Conservation (phyloP, 768 basidiomycete genomes). For the Leccinum truebloodii region DNA sequence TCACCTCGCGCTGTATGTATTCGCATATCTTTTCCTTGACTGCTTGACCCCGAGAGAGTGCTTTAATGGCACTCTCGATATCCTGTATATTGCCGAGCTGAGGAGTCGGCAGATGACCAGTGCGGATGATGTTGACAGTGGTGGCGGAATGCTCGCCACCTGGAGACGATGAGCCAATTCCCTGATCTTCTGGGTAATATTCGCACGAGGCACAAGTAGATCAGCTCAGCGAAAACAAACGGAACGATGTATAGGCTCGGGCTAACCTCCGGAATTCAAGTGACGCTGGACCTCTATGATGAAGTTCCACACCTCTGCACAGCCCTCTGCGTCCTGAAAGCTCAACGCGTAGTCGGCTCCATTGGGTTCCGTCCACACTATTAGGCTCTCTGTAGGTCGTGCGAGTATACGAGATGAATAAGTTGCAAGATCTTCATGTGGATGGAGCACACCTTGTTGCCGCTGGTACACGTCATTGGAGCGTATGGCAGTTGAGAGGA, state of each 20-base stretch:
- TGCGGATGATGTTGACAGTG: slow-evolving; percentile 64
- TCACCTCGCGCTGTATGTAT: slow-evolving; percentile 82
- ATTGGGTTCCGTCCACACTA: slow-evolving; percentile 98
- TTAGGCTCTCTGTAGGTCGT: slow-evolving; percentile 76
- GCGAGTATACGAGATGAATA: slow-evolving; percentile 17
- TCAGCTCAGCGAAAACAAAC: slow-evolving; percentile 17
- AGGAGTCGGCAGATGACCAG: slow-evolving; percentile 75
- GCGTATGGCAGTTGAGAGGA: slow-evolving; percentile 79
- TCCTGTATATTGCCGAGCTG: slow-evolving; percentile 75
- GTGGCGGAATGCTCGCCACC: slow-evolving; percentile 60
- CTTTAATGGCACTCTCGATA: slow-evolving; percentile 77
- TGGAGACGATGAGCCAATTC: slow-evolving; percentile 60
- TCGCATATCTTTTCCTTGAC: slow-evolving; percentile 87
- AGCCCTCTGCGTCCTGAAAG: slow-evolving; percentile 95
- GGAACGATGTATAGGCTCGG: slow-evolving; percentile 18
- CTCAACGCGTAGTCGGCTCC: slow-evolving; percentile 95
- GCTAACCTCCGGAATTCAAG: slow-evolving; percentile 63
- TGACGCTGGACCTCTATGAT: slow-evolving; percentile 90
- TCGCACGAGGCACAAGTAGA: slow-evolving; percentile 15
- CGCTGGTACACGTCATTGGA: slow-evolving; percentile 84
- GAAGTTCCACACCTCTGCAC: slow-evolving; percentile 96
- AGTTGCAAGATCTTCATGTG: neutral
- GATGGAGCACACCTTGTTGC: slow-evolving; percentile 67
- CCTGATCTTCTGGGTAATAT: slow-evolving; percentile 44
- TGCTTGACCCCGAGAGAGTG: slow-evolving; percentile 66